Conservation (phyloP, 2,329 filamentous ascomycete genomes). For the Fusarium globosum region DNA sequence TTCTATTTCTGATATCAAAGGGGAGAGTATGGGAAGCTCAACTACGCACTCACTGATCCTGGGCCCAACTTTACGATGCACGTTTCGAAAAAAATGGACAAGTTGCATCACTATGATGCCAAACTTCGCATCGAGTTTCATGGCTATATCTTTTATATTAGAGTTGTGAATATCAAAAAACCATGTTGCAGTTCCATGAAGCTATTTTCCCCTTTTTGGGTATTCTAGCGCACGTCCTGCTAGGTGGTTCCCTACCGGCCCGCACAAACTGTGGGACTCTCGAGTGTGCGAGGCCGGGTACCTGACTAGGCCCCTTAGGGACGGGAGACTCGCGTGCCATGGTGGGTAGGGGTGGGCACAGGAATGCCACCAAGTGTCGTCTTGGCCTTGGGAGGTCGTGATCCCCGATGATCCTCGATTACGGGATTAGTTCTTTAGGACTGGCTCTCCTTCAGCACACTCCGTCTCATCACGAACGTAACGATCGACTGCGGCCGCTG, state of each 20-base stretch:
- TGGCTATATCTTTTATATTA: background rate
- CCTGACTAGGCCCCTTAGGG: background rate
- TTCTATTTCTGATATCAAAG: slow-evolving; percentile 1
- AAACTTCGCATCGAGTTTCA: background rate
- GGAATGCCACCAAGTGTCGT: background rate
- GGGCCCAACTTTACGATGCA: background rate
- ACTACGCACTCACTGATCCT: background rate
- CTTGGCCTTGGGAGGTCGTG: background rate
- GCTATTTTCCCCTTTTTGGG: background rate
- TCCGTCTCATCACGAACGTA: slow-evolving; percentile 39
- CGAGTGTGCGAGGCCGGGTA: background rate
- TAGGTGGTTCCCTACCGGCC: background rate
- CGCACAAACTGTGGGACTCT: slow-evolving; percentile 13
- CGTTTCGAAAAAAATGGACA: background rate
- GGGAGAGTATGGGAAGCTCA: background rate
- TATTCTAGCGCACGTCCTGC: slow-evolving; percentile 14
- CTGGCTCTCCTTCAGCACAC: slow-evolving; percentile 40
- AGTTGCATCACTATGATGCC: background rate
- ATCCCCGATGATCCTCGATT: background rate
- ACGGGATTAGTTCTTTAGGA: slow-evolving; percentile 22
- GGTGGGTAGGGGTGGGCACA: background rate
- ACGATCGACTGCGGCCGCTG: slow-evolving; percentile 32
- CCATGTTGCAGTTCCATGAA: slow-evolving; percentile 9
- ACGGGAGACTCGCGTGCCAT: background rate
- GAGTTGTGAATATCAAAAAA: slow-evolving; percentile 19